Conservation (phyloP, 2,329 filamentous ascomycete species). For the Penicillium sp. region DNA sequence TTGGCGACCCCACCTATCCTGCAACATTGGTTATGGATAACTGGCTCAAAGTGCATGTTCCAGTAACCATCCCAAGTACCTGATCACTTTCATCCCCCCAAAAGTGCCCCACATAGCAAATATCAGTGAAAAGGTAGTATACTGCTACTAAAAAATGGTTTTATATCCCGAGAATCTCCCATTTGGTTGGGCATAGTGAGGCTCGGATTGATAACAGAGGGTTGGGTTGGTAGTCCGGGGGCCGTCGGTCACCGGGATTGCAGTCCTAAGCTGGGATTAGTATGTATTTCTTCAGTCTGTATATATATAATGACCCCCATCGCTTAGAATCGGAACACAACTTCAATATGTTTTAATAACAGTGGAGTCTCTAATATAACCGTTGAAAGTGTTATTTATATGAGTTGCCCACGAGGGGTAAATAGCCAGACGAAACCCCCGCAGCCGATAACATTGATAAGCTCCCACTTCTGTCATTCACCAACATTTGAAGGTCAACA, state of each 20-base stretch:
- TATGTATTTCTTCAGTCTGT: background rate
- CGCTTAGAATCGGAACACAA: background rate
- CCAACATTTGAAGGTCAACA: background rate
- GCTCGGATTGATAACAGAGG: background rate
- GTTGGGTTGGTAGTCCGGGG: background rate
- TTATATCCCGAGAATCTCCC: background rate
- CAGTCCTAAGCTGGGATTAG: background rate
- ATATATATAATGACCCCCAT: background rate
- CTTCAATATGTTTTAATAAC: background rate
- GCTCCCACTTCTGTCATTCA: constrained; percentile 6
- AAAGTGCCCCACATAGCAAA: background rate
- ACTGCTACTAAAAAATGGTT: too few species aligned
- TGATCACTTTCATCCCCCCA: background rate
- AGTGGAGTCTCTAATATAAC: background rate
- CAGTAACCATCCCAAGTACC: background rate
- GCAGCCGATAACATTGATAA: constrained; percentile 15
- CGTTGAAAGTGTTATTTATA: background rate
- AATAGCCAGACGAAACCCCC: background rate
- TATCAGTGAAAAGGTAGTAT: background rate
- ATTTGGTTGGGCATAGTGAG: background rate
- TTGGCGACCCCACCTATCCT: constrained; percentile 4
- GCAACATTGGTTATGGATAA: constrained; percentile 3
- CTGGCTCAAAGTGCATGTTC: constrained; percentile 3
- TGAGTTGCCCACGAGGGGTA: background rate
- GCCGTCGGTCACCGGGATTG: constrained; percentile 1